Base-by-base conservation (phyloP, 441 rosid genomes). In the Viola pubescens region DNA sequence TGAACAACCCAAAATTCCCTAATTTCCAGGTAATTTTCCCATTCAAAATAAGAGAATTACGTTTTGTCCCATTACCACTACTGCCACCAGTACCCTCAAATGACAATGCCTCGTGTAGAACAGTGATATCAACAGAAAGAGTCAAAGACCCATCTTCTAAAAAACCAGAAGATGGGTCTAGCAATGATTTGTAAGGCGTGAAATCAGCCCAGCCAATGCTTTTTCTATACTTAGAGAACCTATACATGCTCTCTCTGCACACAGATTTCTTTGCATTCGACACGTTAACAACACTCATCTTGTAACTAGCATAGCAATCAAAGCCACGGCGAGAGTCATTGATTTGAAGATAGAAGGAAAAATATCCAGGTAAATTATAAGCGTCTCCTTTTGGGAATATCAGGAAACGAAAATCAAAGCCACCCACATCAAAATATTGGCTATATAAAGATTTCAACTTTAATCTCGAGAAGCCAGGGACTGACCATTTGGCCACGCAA, bases 171-270 rank as follows among this genome's bases (percentile, higher is more conserved):
- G 80, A 81, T 16, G 96, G 69, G 70, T 82, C 87, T 39, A 81
- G 73, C 61, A 88, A 68, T 5, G 86, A 78, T 2, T 87, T 74
- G 53, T 77, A 76, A 52, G 80, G 82, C 3, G 91, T 79, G 73
- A 86, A 88, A 72, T 86, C 94, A 63, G 85, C 79, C 96, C 91
- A 88, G 2, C 96, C 96, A 59, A 82, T 87, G 3, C 89, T 84
- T 72, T 86, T 84, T 76, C 84, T 86, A 79, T 80, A 85, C 65
- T 72, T 73, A 0, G 94, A 84, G 72, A 88, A 86, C 0, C 94
- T 70, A 62, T 88, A 88, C 88, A 87, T 82, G 5, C 85, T 81
- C 71, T 86, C 94, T 34, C 82, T 83, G 49, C 79, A 87, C 60
- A 86, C 77, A 42, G 86, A 73, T 64, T 82, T 82, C 16, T 83